phyloP scores from a whole-genome alignment of 768 basidiomycete genomes.

The Termitomyces sp. region DNA sequence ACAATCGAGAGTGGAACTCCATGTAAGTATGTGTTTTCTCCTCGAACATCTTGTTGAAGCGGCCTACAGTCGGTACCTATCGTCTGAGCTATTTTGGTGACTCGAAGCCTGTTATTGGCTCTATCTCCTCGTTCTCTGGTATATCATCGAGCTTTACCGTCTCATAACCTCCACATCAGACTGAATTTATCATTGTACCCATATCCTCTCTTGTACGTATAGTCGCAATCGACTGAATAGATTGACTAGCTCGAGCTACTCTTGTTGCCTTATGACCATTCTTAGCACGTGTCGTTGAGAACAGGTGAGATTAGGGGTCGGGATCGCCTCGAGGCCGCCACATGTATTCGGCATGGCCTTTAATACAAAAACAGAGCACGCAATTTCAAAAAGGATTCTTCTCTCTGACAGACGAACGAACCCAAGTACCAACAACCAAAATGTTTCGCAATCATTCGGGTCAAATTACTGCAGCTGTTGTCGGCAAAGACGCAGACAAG shows the following conservation, averaged over 20 bases:
- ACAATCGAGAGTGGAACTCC: no score
- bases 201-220: constrained; percentile 5
- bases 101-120: no score
- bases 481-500: constrained; percentile 31
- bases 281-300: constrained; percentile 3
- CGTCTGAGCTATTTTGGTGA: no score
- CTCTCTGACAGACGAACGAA: constrained; percentile 5
- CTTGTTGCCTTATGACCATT: not conserved
- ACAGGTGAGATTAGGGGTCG: constrained; percentile 8
- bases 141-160: no score
- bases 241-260: not conserved
- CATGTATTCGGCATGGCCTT: constrained; percentile 24
- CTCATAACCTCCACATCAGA: constrained; percentile 26
- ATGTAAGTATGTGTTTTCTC: not conserved
- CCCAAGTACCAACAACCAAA: not conserved
- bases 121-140: no score
- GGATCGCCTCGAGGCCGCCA: constrained; percentile 35
- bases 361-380: constrained; percentile 13
- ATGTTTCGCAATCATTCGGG: constrained; percentile 49
- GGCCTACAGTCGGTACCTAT: no score
- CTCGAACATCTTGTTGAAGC: no score
- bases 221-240: not conserved
- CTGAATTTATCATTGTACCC: not conserved
- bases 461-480: constrained; percentile 33
- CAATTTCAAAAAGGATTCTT: not conserved